Base-by-base conservation (phyloP, 768 basidiomycete genomes). In the Xerocomus spinulosus region DNA sequence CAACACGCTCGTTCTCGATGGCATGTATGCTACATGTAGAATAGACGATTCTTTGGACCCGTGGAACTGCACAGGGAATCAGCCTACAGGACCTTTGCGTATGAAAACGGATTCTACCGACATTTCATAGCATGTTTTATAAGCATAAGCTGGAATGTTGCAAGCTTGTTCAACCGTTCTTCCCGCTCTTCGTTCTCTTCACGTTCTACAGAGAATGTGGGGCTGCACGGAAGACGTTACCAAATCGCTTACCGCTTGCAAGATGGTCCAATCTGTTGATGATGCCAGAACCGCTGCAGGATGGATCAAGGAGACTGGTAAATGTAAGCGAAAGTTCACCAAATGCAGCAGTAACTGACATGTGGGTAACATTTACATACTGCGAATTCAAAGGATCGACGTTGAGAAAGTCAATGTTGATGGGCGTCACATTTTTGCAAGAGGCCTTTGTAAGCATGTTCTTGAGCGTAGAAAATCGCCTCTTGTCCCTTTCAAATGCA, bases 1-100 rank as follows among this genome's bases (percentile, higher is more conserved):
- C 89, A 47, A 98, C 96, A 49, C 82, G 82, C 64, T 99, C 96
- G 67, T 99, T 94, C 62, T 99, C 96, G 34, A 77, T 78, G 13
- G 87, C 79, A 67, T 97, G 86, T 39, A 96, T 74, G 53, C 92
- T 96, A 63, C 95, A 99, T n/a, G 96, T 99, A 20, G 94, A 98
- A 67, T 99, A 98, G 23, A 93, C 93, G 57, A 99, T 91, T 57
- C 79, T 82, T 49, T 75, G 68, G 29, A 83, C 88, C 33, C 74
- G 73, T 2, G 90, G 84, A 67, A 94, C 92, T 95, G 54, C 17
- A 42, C 23, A 33, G 34, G 24, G 34, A 25, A 40, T 48, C 29
- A 63, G 52, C 29, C 23, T 42, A 42, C 47, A 21, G 45, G 50
- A 40, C 12, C 18, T 44, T 10, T 24, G 38, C 9, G 20, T 26